Evolutionary conservation across 345 rosid species (phyloP), one percentile per base, ranked within the genome.

Genomic region (Populus euphratica): DNA sequence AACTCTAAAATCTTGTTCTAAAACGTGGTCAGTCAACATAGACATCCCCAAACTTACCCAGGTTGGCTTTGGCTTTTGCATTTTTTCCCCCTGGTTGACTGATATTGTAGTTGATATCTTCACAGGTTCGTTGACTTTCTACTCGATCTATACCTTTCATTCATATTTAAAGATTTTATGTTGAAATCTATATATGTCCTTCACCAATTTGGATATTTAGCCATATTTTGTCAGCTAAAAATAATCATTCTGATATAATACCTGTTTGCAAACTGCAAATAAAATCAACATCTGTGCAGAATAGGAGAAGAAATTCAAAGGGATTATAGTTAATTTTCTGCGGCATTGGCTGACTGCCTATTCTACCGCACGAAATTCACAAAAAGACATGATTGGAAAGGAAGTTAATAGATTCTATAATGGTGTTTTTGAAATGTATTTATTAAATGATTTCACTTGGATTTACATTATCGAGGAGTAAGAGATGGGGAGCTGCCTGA

Each of bases 401-500:
- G 63, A 59, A 59, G 14, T n/a, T 41, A 56, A 23, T 23, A 59
- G 27, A 23, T 59, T 47, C 5, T 59, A n/a, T 9, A 23, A n/a
- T 27, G 23, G 63, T 54, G 61, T 54, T 21, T 13, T 8, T 54
- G 25, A 54, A 7, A 21, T 14, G 11, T 8, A 54, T 2, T 1
- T n/a, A 25, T 10, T 6, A 18, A 38, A 18, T 44, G 10, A 16
- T 33, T 69, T 49, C 66, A 27, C 21, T 54, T 5, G 1, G 67
- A 31, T 4, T 29, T 43, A 35, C 83, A 16, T 68, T 76, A 70
- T 65, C 29, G 23, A 3, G 62, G 67, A 47, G 59, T 6, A 31
- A 67, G 52, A 10, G 85, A 77, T 23, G 86, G 77, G 29, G 75
- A 78, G 79, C 67, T 76, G 66, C 47, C 77, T 35, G 86, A 82